Evolutionary conservation across 2,329 filamentous ascomycete genomes (phyloP).

Genomic region (Colletotrichum cordylinicola): DNA sequence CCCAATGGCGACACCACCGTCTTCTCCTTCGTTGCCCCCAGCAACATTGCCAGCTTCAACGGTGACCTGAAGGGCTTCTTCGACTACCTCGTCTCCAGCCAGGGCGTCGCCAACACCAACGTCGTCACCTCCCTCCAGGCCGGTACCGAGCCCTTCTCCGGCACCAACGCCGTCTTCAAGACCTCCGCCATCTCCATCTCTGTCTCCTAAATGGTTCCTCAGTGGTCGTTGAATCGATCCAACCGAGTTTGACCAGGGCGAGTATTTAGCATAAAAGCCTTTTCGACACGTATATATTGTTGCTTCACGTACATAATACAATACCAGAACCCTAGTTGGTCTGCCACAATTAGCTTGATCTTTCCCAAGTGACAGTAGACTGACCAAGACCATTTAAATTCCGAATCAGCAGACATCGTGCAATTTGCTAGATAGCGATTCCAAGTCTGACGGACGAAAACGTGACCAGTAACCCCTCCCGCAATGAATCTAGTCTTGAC

Average conservation of each 20-base stretch:
- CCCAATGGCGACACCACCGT: constrained; percentile 62
- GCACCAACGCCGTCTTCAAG: constrained; percentile 38
- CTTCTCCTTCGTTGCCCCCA: constrained; percentile 53
- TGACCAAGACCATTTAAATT: neutral
- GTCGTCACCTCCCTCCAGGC: constrained; percentile 59
- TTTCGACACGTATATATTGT: neutral
- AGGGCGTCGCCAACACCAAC: constrained; percentile 53
- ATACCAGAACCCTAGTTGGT: neutral
- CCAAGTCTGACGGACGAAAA: neutral
- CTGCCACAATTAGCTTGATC: neutral
- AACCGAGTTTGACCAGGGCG: neutral
- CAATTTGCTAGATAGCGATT: neutral
- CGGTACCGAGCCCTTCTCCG: constrained; percentile 63
- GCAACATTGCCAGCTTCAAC: constrained; percentile 52
- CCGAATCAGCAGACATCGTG: accelerated
- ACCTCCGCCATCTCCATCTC: constrained; percentile 13
- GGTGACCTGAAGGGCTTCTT: constrained; percentile 63
- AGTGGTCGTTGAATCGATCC: neutral
- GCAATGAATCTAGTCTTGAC: too few species aligned
- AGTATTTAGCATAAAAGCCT: neutral
- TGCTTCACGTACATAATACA: neutral
- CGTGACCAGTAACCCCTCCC: too few species aligned
- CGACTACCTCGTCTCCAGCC: constrained; percentile 52
- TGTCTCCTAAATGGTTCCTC: neutral
- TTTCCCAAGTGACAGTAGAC: neutral